Evolutionary conservation across 1,284 basidiomycete genomes (phyloP).

Genomic region (Dichomitus squalens): DNA sequence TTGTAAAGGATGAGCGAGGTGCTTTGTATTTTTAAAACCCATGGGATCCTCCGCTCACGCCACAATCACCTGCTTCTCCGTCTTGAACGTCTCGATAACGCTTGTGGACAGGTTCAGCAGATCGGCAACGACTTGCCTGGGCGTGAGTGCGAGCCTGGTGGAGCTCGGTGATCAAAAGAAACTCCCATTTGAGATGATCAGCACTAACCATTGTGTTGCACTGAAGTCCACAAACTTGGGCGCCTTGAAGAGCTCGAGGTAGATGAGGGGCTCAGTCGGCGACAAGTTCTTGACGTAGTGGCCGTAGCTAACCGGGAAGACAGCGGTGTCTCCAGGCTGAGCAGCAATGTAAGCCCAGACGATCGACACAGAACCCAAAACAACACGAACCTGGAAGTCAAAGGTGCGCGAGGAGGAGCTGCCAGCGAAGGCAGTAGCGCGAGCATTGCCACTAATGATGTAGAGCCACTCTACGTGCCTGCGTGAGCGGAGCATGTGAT

Average conservation of each 20-base stretch:
- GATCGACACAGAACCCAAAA: neutral
- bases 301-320: conserved; percentile 31
- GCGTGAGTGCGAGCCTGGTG: conserved; percentile 34
- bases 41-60: conserved; percentile 15
- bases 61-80: conserved; percentile 33
- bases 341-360: neutral
- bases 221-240: conserved; percentile 30
- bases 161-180: neutral
- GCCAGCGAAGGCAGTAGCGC: conserved; percentile 32
- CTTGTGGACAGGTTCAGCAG: conserved; percentile 32
- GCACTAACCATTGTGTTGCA: conserved; percentile 28
- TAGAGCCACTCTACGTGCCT: conserved; percentile 29
- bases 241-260: conserved; percentile 32
- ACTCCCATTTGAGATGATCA: too few relatives aligned
- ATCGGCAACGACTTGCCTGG: conserved; percentile 36
- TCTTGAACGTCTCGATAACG: conserved; percentile 26
- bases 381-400: conserved; percentile 27
- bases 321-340: conserved; percentile 31
- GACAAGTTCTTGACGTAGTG: conserved; percentile 34
- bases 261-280: conserved; percentile 32
- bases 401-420: conserved; percentile 29
- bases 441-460: conserved; percentile 30
- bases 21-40: neutral
- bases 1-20: too few relatives aligned
- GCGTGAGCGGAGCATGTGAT: neutral